phyloP scores from a whole-genome alignment of 305 asterid species.

The Fraxinus dipetala region DNA sequence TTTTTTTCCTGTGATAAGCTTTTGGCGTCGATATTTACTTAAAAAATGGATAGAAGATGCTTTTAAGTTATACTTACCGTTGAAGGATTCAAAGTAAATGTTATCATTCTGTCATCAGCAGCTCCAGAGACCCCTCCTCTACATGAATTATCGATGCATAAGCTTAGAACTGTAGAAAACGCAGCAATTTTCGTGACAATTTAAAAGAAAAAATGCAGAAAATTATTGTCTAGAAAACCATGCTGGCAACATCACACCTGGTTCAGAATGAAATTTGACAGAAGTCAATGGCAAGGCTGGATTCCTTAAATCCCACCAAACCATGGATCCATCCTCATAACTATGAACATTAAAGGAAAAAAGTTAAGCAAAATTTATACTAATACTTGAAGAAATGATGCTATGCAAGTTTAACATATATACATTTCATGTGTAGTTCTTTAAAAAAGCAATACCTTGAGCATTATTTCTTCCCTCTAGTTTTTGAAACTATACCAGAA shows the following conservation, averaged over 20 bases:
- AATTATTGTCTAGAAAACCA: neutral
- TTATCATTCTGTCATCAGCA: conserved; percentile 72
- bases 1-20: neutral
- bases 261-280: conserved; percentile 77
- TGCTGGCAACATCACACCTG: conserved; percentile 31
- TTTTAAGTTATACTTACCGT: conserved; percentile 20
- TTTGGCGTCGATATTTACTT: neutral
- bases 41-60: neutral
- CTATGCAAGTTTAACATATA: neutral
- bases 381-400: neutral
- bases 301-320: conserved; percentile 86
- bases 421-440: neutral
- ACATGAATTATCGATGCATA: conserved; percentile 53
- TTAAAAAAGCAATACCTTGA: neutral
- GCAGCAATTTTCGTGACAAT: neutral
- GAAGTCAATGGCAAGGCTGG: conserved; percentile 59
- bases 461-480: neutral
- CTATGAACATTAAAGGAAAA: conserved; percentile 20
- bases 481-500: neutral
- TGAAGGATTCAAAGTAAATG: conserved; percentile 59
- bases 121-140: conserved; percentile 82
- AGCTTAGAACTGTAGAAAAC: conserved; percentile 46
- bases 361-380: neutral
- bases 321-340: conserved; percentile 88
- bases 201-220: neutral